Evolutionary conservation across 371 early-diverging fungal species (phyloP).

Genomic region (Mortierella sp.): DNA sequence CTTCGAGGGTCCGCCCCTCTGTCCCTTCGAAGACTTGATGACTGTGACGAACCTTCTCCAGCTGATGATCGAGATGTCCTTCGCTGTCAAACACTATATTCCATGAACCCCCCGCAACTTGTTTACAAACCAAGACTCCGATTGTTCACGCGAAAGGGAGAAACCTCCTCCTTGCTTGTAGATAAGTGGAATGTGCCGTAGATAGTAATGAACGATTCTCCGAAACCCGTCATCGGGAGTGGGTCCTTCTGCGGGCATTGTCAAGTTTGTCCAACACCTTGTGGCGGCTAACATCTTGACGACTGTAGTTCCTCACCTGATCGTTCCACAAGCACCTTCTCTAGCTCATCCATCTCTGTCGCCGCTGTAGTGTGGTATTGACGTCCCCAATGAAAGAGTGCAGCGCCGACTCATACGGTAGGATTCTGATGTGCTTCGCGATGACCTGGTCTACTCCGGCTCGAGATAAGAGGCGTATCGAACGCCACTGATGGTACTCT

Average conservation of each 20-base stretch:
- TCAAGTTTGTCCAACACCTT: conserved; percentile 5
- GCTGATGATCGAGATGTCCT: conserved; percentile 5
- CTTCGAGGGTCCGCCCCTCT: conserved; percentile 12
- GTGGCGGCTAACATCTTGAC: neutral
- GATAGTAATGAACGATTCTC: conserved; percentile 1
- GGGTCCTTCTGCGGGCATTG: neutral
- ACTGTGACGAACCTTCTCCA: conserved; percentile 9
- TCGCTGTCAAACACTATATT: conserved; percentile 6
- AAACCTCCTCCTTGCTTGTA: conserved; percentile 10
- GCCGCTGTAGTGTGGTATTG: neutral
- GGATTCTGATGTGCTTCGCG: conserved; percentile 6
- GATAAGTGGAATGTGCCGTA: conserved; percentile 2
- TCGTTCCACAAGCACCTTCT: conserved; percentile 11
- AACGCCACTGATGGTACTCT: conserved; percentile 1
- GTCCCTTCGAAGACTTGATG: conserved; percentile 13
- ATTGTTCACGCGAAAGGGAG: conserved; percentile 7
- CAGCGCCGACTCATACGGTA: conserved; percentile 15
- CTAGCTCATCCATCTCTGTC: conserved; percentile 10
- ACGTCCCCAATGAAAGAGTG: conserved; percentile 12
- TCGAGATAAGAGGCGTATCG: conserved; percentile 10
- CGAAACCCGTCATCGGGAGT: conserved; percentile 8
- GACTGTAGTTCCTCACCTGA: conserved; percentile 13
- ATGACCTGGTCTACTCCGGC: conserved; percentile 7
- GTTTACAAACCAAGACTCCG: conserved; percentile 12
- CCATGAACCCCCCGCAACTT: conserved; percentile 13